phyloP scores from a whole-genome alignment of 768 basidiomycete species.

The Leccinum boreale region DNA sequence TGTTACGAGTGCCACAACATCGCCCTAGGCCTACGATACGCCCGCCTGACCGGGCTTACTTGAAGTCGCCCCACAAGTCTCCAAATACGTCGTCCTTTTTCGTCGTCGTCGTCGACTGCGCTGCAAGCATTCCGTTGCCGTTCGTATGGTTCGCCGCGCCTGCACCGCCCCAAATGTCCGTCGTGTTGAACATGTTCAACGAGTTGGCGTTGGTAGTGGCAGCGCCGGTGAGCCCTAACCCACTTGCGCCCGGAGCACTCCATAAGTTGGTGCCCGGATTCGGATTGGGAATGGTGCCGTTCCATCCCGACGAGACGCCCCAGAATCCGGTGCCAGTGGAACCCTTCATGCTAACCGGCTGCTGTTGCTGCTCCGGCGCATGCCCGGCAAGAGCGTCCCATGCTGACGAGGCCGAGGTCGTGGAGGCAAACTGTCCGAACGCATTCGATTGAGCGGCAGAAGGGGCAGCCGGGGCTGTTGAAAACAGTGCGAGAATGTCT shows the following conservation, averaged over 20 bases:
- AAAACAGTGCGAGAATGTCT: slow-evolving; percentile 73
- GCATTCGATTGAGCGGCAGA: slow-evolving; percentile 22
- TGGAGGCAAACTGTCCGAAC: slow-evolving; percentile 20
- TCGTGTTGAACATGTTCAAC: slow-evolving; percentile 33
- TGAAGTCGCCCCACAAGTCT: slow-evolving; percentile 82
- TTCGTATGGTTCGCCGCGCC: slow-evolving; percentile 30
- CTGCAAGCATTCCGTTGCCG: slow-evolving; percentile 31
- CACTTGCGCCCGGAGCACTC: slow-evolving; percentile 18
- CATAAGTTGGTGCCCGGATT: slow-evolving; percentile 34
- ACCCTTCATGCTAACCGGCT: slow-evolving; percentile 53
- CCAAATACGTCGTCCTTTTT: slow-evolving; percentile 82
- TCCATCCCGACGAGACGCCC: slow-evolving; percentile 69
- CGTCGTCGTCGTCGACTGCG: slow-evolving; percentile 29
- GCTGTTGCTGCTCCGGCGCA: slow-evolving; percentile 16
- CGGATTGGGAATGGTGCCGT: slow-evolving; percentile 10
- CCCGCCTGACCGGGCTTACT: slow-evolving; percentile 34
- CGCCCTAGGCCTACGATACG: no score
- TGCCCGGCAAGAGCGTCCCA: slow-evolving; percentile 23
- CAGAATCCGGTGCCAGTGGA: slow-evolving; percentile 45
- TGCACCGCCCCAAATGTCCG: slow-evolving; percentile 56
- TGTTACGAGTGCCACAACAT: background rate
- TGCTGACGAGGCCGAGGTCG: slow-evolving; percentile 9
- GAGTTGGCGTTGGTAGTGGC: no score
- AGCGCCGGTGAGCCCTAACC: no score
- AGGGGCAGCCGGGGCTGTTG: slow-evolving; percentile 18